phyloP scores from a whole-genome alignment of 2,329 filamentous ascomycete genomes.

The Sordariomycetes sp. region DNA sequence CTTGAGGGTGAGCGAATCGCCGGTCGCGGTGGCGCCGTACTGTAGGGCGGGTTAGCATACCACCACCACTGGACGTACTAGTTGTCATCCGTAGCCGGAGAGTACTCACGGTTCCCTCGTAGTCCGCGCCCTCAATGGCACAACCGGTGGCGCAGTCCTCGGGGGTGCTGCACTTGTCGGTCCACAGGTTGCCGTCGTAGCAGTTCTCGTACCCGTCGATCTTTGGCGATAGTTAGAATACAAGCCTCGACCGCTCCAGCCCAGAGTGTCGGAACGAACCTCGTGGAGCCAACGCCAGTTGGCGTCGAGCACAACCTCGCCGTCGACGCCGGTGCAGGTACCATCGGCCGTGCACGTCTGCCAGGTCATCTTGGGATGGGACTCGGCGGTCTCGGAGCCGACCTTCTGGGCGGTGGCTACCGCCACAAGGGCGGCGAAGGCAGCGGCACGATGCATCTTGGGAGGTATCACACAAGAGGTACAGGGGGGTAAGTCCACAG shows the following conservation, averaged over 20 bases:
- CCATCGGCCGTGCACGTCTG: slow-evolving; percentile 39
- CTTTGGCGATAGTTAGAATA: slow-evolving; percentile 16
- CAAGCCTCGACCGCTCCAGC: background rate
- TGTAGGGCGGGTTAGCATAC: no score
- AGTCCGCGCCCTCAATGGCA: slow-evolving; percentile 33
- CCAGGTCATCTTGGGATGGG: slow-evolving; percentile 42
- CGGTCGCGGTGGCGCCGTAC: slow-evolving; percentile 35
- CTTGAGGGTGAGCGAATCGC: slow-evolving; percentile 34
- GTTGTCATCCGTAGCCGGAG: no score
- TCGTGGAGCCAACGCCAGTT: slow-evolving; percentile 49
- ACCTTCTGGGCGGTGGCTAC: slow-evolving; percentile 36
- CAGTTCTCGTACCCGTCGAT: slow-evolving; percentile 30
- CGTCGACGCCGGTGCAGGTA: slow-evolving; percentile 35
- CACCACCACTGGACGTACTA: no score
- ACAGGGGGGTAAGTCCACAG: background rate
- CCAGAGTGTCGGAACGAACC: background rate
- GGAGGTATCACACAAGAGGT: background rate
- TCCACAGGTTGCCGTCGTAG: slow-evolving; percentile 31
- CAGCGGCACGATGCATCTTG: slow-evolving; percentile 11
- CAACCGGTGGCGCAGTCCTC: slow-evolving; percentile 31
- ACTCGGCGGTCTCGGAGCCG: slow-evolving; percentile 35
- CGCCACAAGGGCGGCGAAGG: slow-evolving; percentile 28
- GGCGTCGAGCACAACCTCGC: slow-evolving; percentile 44
- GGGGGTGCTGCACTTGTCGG: slow-evolving; percentile 24
- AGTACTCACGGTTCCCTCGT: slow-evolving; percentile 18